A percentile compares a stretch with the other conserved stretches of the same genome.
These are phyloP conservation scores for Xerocomellus intermedius DNA, from an alignment of 768 basidiomycete species.

Conservation along the genomic window DNA sequence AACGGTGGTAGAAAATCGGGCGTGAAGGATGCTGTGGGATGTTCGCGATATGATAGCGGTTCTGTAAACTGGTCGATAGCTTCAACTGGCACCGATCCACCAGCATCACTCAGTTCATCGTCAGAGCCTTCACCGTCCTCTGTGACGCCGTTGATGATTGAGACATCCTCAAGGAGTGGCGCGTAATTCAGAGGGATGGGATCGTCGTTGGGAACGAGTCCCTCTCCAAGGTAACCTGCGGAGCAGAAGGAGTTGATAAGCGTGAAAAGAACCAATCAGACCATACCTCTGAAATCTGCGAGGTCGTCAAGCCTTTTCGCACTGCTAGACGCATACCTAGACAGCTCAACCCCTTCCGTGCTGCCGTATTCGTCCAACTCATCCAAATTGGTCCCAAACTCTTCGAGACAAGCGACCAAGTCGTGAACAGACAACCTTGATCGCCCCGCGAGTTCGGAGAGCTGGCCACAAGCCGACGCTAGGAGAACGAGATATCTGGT, in stretches of 20 bases:
- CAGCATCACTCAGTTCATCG: slow-evolving; percentile 24
- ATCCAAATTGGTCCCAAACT: slow-evolving; percentile 67
- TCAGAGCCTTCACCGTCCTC: slow-evolving; percentile 34
- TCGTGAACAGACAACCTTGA: slow-evolving; percentile 56
- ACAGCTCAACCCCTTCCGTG: slow-evolving; percentile 68
- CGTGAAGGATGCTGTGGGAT: slow-evolving; percentile 32
- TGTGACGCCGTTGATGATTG: slow-evolving; percentile 15
- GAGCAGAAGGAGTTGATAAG: slow-evolving; percentile 23
- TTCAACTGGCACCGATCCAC: neutral
- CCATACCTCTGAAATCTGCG: slow-evolving; percentile 68
- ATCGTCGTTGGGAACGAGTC: slow-evolving; percentile 56
- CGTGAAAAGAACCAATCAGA: slow-evolving; percentile 6
- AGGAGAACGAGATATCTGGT: slow-evolving; percentile 70
- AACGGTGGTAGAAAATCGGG: slow-evolving; percentile 37
- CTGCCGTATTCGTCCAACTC: slow-evolving; percentile 66
- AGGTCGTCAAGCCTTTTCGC: slow-evolving; percentile 69
- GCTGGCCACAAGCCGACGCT: slow-evolving; percentile 64
- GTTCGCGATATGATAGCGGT: slow-evolving; percentile 30
- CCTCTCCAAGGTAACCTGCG: slow-evolving; percentile 60
- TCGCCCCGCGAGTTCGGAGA: slow-evolving; percentile 75
- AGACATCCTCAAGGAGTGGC: slow-evolving; percentile 29
- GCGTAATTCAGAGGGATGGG: slow-evolving; percentile 52
- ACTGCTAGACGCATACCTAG: slow-evolving; percentile 64
- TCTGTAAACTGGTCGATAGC: slow-evolving; percentile 25
- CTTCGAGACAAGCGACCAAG: slow-evolving; percentile 64